Percentiles rank a stretch among this genome's conserved stretches.
These are phyloP conservation scores for Sistotremastrum suecicum DNA, from an alignment of 768 basidiomycete genomes.

Conservation along the genomic window DNA sequence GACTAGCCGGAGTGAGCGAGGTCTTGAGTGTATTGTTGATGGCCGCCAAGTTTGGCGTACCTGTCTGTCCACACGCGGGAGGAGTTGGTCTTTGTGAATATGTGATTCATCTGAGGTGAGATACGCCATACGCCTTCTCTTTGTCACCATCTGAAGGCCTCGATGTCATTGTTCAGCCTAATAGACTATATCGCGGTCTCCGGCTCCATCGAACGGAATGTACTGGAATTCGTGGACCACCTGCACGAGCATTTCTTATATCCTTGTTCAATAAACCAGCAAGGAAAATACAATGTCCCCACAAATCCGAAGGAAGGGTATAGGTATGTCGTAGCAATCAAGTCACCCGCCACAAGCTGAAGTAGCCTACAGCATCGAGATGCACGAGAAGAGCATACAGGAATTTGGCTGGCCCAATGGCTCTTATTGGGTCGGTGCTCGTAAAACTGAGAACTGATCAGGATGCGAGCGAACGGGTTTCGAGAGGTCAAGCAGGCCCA, in stretches of 20 bases:
- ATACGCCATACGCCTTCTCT: background rate
- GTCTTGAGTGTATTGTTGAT: conserved; percentile 82
- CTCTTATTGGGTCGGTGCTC: conserved; percentile 44
- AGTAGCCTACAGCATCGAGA: conserved; percentile 57
- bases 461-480: too few relatives aligned
- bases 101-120: conserved; percentile 67
- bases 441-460: background rate
- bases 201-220: conserved; percentile 87
- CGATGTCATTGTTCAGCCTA: conserved; percentile 27
- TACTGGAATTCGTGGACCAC: conserved; percentile 83
- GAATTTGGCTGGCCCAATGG: conserved; percentile 83
- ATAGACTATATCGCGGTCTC: conserved; percentile 92
- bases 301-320: conserved; percentile 64
- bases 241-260: conserved; percentile 88
- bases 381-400: conserved; percentile 66
- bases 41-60: conserved; percentile 82
- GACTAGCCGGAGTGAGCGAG: conserved; percentile 87
- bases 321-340: conserved; percentile 27
- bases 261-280: conserved; percentile 75
- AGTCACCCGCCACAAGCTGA: conserved; percentile 1
- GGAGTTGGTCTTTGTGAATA: conserved; percentile 91
- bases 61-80: conserved; percentile 89
- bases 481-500: too few relatives aligned
- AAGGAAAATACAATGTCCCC: conserved; percentile 83
- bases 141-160: background rate